Evolutionary conservation across 2,329 filamentous ascomycete genomes (phyloP).

Genomic region (Exophiala aquamarina): DNA sequence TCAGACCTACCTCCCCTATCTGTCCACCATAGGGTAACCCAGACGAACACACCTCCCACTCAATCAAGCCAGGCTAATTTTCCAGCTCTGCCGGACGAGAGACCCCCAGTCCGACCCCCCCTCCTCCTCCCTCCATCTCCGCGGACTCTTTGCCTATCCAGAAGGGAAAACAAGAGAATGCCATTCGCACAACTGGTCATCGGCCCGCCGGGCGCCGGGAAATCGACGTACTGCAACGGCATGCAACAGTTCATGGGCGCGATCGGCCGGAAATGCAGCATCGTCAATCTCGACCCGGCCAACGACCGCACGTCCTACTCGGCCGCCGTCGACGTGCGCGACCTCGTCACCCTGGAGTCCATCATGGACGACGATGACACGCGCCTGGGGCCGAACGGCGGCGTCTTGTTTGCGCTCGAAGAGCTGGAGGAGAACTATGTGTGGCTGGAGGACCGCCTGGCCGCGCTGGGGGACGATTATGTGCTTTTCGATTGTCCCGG

Average conservation of each 20-base stretch:
- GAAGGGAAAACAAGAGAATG: slow-evolving; percentile 37
- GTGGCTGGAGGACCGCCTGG: slow-evolving; percentile 81
- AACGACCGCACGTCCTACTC: slow-evolving; percentile 91
- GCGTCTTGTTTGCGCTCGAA: slow-evolving; percentile 88
- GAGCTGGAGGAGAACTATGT: slow-evolving; percentile 92
- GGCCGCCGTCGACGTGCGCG: slow-evolving; percentile 85
- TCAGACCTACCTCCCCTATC: too few relatives aligned
- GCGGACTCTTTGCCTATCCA: background rate
- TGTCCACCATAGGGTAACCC: too few relatives aligned
- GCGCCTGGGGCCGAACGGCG: slow-evolving; percentile 81
- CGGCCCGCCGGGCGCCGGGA: slow-evolving; percentile 92
- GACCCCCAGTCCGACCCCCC: too few relatives aligned
- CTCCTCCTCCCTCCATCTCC: too few relatives aligned
- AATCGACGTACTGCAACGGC: slow-evolving; percentile 97
- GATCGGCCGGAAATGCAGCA: slow-evolving; percentile 89
- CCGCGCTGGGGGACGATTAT: slow-evolving; percentile 82
- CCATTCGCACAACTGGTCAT: slow-evolving; percentile 76
- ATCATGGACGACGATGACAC: slow-evolving; percentile 84
- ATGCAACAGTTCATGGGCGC: slow-evolving; percentile 98
- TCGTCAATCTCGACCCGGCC: slow-evolving; percentile 95
- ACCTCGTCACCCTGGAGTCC: slow-evolving; percentile 85
- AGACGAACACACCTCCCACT: too few relatives aligned
- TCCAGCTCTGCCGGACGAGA: too few relatives aligned
- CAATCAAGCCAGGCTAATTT: too few relatives aligned
- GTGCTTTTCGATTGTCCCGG: slow-evolving; percentile 94